Conservation (phyloP, 1,284 basidiomycete species). For the Cystobasidium slooffiae region DNA sequence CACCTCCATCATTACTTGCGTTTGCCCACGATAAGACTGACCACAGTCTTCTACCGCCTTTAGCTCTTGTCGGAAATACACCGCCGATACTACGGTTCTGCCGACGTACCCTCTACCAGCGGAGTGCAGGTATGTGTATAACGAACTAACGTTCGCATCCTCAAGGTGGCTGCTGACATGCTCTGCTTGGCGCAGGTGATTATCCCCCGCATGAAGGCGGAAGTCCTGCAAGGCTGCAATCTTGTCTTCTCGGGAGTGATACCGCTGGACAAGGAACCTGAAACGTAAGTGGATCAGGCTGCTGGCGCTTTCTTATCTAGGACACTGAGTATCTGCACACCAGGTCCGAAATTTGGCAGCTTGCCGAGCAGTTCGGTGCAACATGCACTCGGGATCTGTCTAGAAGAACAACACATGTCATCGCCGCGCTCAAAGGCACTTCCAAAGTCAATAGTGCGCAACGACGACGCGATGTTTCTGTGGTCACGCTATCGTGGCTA, state of each 20-base stretch:
- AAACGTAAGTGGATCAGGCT: slow-evolving; percentile 55
- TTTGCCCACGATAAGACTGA: slow-evolving; percentile 33
- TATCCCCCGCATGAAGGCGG: slow-evolving; percentile 76
- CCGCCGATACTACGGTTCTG: slow-evolving; percentile 67
- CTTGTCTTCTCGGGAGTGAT: slow-evolving; percentile 93
- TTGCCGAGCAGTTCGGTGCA: slow-evolving; percentile 87
- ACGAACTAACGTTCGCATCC: no score
- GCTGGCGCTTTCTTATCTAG: background rate
- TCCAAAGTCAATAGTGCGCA: slow-evolving; percentile 84
- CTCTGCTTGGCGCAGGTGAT: slow-evolving; percentile 64
- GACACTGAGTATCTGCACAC: slow-evolving; percentile 10
- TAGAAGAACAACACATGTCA: slow-evolving; percentile 80
- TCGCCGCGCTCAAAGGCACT: slow-evolving; percentile 84
- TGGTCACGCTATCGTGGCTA: slow-evolving; percentile 89
- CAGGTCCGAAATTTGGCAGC: slow-evolving; percentile 82
- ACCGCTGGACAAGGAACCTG: slow-evolving; percentile 75
- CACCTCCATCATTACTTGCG: slow-evolving; percentile 19
- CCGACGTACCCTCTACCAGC: no score
- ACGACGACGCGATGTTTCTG: slow-evolving; percentile 65
- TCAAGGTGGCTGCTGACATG: no score
- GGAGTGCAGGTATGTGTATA: no score
- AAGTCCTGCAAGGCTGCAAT: slow-evolving; percentile 74
- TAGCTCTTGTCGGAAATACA: slow-evolving; percentile 80
- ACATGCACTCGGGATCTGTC: slow-evolving; percentile 72
- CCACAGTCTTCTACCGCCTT: background rate